phyloP scores from a whole-genome alignment of 805 yeast genomes.

The Candida railenensis region DNA sequence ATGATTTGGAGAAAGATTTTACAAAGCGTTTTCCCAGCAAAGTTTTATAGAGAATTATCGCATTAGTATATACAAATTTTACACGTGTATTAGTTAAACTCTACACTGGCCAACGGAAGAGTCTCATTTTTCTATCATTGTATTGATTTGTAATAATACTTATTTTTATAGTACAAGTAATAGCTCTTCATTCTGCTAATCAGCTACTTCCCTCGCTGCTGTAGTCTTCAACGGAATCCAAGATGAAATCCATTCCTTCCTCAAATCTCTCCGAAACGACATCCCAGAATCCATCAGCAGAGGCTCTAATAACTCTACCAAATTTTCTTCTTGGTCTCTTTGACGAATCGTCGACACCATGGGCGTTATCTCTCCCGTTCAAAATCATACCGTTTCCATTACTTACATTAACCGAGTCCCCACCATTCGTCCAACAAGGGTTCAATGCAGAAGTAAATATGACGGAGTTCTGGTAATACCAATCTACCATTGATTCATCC shows the following conservation, averaged over 20 bases:
- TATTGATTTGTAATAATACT: conserved; percentile 1
- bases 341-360: conserved; percentile 26
- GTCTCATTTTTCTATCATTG: neutral
- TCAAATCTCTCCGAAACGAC: conserved; percentile 79
- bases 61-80: neutral
- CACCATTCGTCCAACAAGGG: conserved; percentile 67
- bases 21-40: conserved; percentile 62
- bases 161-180: conserved; percentile 3
- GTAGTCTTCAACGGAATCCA: conserved; percentile 70
- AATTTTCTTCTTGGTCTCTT: conserved; percentile 87
- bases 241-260: conserved; percentile 80
- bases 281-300: conserved; percentile 70
- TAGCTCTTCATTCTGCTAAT: conserved; percentile 1
- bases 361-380: conserved; percentile 10
- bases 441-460: conserved; percentile 75
- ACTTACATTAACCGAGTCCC: conserved; percentile 11
- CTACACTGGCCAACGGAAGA: neutral
- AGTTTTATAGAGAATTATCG: conserved; percentile 25
- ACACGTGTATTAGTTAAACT: neutral
- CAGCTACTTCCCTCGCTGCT: conserved; percentile 17
- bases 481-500: conserved; percentile 86
- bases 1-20: conserved; percentile 58
- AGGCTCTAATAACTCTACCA: conserved; percentile 82
- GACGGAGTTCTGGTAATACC: conserved; percentile 86
- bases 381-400: conserved; percentile 13